Evolutionary conservation across 257 asterid species (phyloP).

Genomic region (Mitragyna speciosa): DNA sequence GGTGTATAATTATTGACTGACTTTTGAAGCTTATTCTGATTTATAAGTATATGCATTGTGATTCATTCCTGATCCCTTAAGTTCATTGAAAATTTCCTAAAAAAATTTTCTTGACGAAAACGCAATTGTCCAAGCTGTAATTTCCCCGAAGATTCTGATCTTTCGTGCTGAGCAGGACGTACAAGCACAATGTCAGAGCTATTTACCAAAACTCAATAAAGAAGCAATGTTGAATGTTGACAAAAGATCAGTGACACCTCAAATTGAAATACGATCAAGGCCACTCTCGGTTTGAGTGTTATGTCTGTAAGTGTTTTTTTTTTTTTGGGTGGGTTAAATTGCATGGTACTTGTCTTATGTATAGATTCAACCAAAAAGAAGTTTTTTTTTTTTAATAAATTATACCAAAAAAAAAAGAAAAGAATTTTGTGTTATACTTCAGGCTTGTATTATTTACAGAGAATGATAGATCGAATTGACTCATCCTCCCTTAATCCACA

Average conservation of each 20-base stretch:
- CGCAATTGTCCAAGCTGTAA: constrained; percentile 10
- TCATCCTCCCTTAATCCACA: too few relatives aligned
- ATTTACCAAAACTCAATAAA: not conserved
- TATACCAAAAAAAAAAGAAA: too few relatives aligned
- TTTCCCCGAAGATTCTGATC: constrained; percentile 12
- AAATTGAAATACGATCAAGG: too few relatives aligned
- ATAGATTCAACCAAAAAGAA: too few relatives aligned
- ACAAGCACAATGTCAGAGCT: not conserved
- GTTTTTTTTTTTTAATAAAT: too few relatives aligned
- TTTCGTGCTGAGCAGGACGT: not conserved
- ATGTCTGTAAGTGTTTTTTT: too few relatives aligned
- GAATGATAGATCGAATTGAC: too few relatives aligned
- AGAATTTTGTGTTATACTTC: too few relatives aligned
- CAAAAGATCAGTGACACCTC: not conserved
- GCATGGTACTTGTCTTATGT: too few relatives aligned
- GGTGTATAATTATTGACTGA: constrained; percentile 24
- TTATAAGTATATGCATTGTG: constrained; percentile 10
- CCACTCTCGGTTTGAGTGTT: too few relatives aligned
- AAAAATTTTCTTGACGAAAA: constrained; percentile 1
- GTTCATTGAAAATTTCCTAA: not conserved
- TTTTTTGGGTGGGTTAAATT: too few relatives aligned
- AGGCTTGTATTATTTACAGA: too few relatives aligned
- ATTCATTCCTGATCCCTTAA: not conserved
- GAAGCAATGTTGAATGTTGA: constrained; percentile 9
- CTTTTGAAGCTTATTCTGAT: constrained; percentile 11